Percentiles rank a stretch among this genome's conserved stretches.
Evolutionary conservation across 805 yeast genomes (phyloP).

Genomic region (Ogataea chonburiensis): DNA sequence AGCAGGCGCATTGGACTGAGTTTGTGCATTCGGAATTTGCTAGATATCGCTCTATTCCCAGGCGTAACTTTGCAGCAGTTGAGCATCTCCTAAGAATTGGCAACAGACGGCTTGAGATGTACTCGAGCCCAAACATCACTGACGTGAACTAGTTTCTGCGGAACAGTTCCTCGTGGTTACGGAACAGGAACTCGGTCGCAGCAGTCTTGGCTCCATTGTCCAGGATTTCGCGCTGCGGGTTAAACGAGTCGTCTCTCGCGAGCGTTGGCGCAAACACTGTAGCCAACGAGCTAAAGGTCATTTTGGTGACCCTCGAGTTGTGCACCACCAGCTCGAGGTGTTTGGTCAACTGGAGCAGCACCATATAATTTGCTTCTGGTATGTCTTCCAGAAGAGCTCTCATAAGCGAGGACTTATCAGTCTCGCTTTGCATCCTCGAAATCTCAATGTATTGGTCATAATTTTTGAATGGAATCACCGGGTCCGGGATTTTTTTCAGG

Average conservation of each 20-base stretch:
- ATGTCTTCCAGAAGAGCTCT: constrained; percentile 45
- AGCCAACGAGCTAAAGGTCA: constrained; percentile 80
- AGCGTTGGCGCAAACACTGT: constrained; percentile 95
- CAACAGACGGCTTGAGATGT: constrained; percentile 66
- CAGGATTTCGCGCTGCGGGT: constrained; percentile 76
- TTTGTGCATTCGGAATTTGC: constrained; percentile 55
- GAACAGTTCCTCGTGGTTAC: constrained; percentile 41
- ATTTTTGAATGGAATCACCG: constrained; percentile 67
- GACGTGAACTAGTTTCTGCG: constrained; percentile 46
- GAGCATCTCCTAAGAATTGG: constrained; percentile 85
- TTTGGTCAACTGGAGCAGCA: constrained; percentile 53
- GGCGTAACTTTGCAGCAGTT: constrained; percentile 79
- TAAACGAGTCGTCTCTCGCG: constrained; percentile 58
- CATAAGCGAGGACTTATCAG: constrained; percentile 43
- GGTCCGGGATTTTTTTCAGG: constrained; percentile 78
- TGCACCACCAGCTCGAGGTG: constrained; percentile 66
- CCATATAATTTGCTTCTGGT: constrained; percentile 66
- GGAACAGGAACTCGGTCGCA: constrained; percentile 69
- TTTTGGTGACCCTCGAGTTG: constrained; percentile 59
- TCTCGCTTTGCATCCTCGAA: constrained; percentile 34
- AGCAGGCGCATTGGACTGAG: constrained; percentile 32
- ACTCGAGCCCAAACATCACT: constrained; percentile 66
- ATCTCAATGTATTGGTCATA: constrained; percentile 68
- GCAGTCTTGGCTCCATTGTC: constrained; percentile 83
- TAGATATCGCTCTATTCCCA: constrained; percentile 54